phyloP scores from a whole-genome alignment of 2,329 filamentous ascomycete species.

The Lachnellula subtilissima region DNA sequence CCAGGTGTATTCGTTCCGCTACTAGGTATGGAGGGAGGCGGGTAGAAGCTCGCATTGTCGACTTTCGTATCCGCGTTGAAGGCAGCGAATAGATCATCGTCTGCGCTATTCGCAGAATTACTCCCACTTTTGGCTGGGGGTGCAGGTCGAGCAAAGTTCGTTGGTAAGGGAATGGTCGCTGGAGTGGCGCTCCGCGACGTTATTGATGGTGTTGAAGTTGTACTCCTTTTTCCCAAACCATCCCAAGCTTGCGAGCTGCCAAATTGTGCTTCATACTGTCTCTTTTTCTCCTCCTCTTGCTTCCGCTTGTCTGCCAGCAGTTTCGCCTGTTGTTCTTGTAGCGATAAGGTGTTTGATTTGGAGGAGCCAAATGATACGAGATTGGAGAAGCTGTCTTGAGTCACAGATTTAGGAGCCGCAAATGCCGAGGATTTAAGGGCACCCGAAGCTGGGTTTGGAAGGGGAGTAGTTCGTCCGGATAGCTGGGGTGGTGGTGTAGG shows the following conservation, averaged over 20 bases:
- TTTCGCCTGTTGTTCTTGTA: constrained; percentile 72
- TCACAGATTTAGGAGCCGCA: constrained; percentile 39
- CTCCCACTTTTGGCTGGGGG: constrained; percentile 28
- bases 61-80: constrained; percentile 64
- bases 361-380: constrained; percentile 59
- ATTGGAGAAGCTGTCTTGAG: constrained; percentile 71
- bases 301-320: constrained; percentile 60
- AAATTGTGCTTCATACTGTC: constrained; percentile 70
- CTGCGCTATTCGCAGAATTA: constrained; percentile 34
- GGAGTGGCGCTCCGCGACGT: constrained; percentile 46
- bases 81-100: constrained; percentile 63
- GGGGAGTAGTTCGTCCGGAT: constrained; percentile 53
- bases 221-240: constrained; percentile 52
- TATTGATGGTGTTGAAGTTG: constrained; percentile 40
- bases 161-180: constrained; percentile 31
- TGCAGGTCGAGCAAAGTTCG: constrained; percentile 26
- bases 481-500: constrained; percentile 44
- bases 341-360: constrained; percentile 62
- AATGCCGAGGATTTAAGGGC: constrained; percentile 27
- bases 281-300: constrained; percentile 70
- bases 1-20: constrained; percentile 40
- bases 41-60: constrained; percentile 61
- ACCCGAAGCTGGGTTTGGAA: constrained; percentile 39
- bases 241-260: constrained; percentile 75
- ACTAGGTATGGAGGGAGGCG: constrained; percentile 43